Conservation (phyloP, 768 basidiomycete genomes). For the Boletellus sp. region DNA sequence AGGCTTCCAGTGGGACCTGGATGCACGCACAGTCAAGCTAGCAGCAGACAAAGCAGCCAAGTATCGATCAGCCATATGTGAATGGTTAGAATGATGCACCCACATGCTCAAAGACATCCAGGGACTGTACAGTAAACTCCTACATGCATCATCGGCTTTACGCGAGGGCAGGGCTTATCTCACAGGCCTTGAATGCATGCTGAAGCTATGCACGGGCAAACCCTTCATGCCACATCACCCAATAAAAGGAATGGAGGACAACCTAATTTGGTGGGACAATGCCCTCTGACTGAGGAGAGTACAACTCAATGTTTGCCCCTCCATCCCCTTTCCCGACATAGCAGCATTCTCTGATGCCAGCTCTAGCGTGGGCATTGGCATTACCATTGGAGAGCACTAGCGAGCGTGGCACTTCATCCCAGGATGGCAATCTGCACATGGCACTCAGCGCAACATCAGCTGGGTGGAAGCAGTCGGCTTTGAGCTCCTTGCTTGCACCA, state of each 20-base stretch:
- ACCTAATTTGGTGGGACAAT: conserved; percentile 2
- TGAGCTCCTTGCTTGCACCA: neutral
- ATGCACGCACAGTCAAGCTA: no score
- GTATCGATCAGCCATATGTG: conserved; percentile 2
- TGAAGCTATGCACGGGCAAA: conserved; percentile 22
- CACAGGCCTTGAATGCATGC: conserved; percentile 34
- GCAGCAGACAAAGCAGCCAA: conserved; percentile 20
- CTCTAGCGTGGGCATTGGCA: conserved; percentile 3
- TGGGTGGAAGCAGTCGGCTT: conserved; percentile 2
- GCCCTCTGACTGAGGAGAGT: neutral
- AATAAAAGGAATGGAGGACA: accelerated
- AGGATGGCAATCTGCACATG: no score
- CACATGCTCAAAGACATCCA: conserved; percentile 9
- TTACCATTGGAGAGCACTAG: neutral
- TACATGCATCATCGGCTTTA: no score
- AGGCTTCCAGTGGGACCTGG: conserved; percentile 37
- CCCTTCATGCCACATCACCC: conserved; percentile 36
- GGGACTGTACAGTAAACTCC: conserved; percentile 10
- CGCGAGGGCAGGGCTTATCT: no score
- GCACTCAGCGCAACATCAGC: neutral
- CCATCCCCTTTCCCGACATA: no score
- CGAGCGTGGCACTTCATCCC: neutral
- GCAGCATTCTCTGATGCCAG: no score
- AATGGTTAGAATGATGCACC: neutral
- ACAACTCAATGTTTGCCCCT: no score